Evolutionary conservation across 1,284 basidiomycete species (phyloP).

Genomic region (Cutaneotrichosporon sp.): DNA sequence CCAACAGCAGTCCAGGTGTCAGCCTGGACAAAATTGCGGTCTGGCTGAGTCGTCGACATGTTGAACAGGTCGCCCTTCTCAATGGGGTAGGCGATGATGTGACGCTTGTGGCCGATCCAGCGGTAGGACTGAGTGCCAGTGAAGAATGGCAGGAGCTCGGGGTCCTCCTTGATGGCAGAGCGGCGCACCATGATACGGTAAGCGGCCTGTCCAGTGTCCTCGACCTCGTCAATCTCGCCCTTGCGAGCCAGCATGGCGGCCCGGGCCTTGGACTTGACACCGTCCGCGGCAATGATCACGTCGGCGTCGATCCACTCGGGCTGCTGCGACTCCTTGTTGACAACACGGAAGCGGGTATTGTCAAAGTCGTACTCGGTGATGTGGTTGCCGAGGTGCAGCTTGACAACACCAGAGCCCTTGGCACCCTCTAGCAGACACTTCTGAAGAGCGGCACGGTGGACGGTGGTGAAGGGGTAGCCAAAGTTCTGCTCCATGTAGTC

Average conservation of each 20-base stretch:
- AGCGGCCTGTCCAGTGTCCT: constrained; percentile 47
- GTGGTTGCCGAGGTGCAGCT: constrained; percentile 30
- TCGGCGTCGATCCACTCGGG: constrained; percentile 41
- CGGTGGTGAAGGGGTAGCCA: constrained; percentile 36
- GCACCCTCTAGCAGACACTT: constrained; percentile 32
- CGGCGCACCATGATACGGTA: constrained; percentile 46
- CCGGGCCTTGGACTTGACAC: constrained; percentile 41
- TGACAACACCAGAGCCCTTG: constrained; percentile 26
- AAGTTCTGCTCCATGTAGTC: constrained; percentile 35
- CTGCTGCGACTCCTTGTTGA: constrained; percentile 1
- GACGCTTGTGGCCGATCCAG: constrained; percentile 46
- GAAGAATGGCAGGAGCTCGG: constrained; percentile 44
- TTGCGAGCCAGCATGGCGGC: constrained; percentile 34
- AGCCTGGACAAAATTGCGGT: constrained; percentile 38
- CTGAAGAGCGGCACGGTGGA: constrained; percentile 44
- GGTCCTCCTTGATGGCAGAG: constrained; percentile 38
- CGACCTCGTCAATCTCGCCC: constrained; percentile 41
- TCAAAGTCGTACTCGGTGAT: constrained; percentile 41
- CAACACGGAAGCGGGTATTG: constrained; percentile 30
- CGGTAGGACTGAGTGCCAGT: constrained; percentile 36
- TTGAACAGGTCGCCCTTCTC: constrained; percentile 40
- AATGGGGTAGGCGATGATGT: constrained; percentile 48
- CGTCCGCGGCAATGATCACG: constrained; percentile 45
- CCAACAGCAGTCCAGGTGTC: constrained; percentile 45
- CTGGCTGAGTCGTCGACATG: constrained; percentile 46